A percentile compares a stretch with the other conserved stretches of the same genome.
Conservation (phyloP, 768 basidiomycete species). For the Cyathus striatus region DNA sequence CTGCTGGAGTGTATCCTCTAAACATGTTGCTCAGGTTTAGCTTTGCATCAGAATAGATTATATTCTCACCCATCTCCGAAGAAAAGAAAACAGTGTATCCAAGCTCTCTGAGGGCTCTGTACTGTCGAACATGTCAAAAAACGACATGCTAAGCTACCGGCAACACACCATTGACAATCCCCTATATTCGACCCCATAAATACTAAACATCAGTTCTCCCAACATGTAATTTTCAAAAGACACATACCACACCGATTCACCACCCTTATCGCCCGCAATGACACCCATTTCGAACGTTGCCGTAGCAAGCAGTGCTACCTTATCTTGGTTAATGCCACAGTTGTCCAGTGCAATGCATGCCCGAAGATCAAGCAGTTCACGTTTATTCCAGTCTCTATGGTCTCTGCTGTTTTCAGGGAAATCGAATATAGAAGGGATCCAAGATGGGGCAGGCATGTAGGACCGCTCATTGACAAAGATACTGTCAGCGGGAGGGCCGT, state of each 20-base stretch:
- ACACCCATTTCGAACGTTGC: slow-evolving; percentile 18
- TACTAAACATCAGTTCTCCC: background rate
- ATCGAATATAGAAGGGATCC: too few species aligned
- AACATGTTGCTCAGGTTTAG: too few species aligned
- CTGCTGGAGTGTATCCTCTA: slow-evolving; percentile 18
- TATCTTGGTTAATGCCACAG: slow-evolving; percentile 26
- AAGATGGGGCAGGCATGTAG: too few species aligned
- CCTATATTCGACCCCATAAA: slow-evolving; percentile 14
- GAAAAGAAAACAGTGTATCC: slow-evolving; percentile 18
- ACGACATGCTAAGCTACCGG: background rate
- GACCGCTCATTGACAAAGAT: too few species aligned
- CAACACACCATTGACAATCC: slow-evolving; percentile 19
- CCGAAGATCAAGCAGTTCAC: slow-evolving; percentile 16
- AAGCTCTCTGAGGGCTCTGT: background rate
- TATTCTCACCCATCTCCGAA: too few species aligned
- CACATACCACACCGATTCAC: slow-evolving; percentile 23
- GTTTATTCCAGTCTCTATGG: slow-evolving; percentile 19
- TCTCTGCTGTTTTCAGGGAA: background rate
- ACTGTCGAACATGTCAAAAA: background rate
- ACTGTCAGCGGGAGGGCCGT: too few species aligned
- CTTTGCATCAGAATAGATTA: too few species aligned
- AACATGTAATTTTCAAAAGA: background rate
- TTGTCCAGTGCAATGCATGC: slow-evolving; percentile 18
- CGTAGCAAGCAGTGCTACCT: slow-evolving; percentile 23
- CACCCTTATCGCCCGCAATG: slow-evolving; percentile 5